Evolutionary conservation across 192 early-diverging fungal species (phyloP).

Genomic region (Linnemannia exigua): DNA sequence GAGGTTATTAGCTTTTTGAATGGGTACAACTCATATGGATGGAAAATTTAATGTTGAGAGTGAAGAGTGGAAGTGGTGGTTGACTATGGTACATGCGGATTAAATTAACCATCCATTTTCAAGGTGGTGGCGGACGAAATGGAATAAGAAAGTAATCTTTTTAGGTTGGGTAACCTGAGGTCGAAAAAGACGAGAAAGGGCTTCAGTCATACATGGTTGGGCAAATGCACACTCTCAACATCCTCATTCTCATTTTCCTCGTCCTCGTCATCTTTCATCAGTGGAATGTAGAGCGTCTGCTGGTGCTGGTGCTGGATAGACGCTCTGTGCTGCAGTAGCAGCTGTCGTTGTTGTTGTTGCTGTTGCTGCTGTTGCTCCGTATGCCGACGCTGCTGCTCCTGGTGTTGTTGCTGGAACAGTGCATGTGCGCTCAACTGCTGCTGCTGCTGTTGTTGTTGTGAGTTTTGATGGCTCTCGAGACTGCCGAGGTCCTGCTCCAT

Average conservation of each 20-base stretch:
- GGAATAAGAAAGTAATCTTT: too few relatives aligned
- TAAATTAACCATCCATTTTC: too few relatives aligned
- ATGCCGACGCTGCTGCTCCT: slow-evolving; percentile 27
- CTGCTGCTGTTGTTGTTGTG: slow-evolving; percentile 12
- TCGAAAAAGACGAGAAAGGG: too few relatives aligned
- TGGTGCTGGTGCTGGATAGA: slow-evolving; percentile 49
- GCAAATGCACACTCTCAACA: background rate
- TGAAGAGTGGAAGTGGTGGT: too few relatives aligned
- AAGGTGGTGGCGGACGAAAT: too few relatives aligned
- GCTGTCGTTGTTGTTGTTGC: slow-evolving; percentile 23
- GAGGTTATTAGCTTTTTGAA: too few relatives aligned
- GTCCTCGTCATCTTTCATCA: slow-evolving; percentile 49
- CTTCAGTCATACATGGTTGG: background rate
- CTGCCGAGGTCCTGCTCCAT: slow-evolving; percentile 13
- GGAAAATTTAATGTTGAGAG: too few relatives aligned
- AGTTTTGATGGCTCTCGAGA: slow-evolving; percentile 2
- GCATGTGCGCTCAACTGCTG: slow-evolving; percentile 30
- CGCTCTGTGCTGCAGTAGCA: slow-evolving; percentile 20
- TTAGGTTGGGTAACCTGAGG: too few relatives aligned
- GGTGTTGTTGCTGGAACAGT: slow-evolving; percentile 43
- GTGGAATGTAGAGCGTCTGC: slow-evolving; percentile 50
- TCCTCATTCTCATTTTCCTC: slow-evolving; percentile 13
- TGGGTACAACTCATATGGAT: too few relatives aligned
- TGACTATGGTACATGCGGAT: too few relatives aligned
- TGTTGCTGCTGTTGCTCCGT: slow-evolving; percentile 22